phyloP scores from a whole-genome alignment of 2,329 filamentous ascomycete species.

The Monosporascus sp. region DNA sequence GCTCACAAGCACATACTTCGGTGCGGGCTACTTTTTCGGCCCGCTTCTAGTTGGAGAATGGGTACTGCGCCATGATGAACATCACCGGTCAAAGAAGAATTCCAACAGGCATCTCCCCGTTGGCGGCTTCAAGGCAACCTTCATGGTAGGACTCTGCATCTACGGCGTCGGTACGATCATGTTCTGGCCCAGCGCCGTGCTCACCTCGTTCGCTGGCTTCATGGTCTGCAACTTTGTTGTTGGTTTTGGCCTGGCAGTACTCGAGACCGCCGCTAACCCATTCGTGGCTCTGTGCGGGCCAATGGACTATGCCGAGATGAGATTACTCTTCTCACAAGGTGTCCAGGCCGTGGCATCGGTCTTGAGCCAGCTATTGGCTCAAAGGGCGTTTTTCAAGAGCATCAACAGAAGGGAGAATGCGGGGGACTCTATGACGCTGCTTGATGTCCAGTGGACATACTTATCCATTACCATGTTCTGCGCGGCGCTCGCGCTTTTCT shows the following conservation, averaged over 20 bases:
- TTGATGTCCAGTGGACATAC: conserved; percentile 81
- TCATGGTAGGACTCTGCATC: conserved; percentile 70
- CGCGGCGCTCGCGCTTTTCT: conserved; percentile 62
- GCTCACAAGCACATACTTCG: conserved; percentile 66
- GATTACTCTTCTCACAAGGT: conserved; percentile 70
- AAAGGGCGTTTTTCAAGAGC: conserved; percentile 66
- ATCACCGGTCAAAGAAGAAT: conserved; percentile 42
- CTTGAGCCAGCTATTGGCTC: conserved; percentile 65
- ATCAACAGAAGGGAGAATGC: conserved; percentile 34
- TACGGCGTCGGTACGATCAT: conserved; percentile 76
- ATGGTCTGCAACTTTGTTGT: conserved; percentile 70
- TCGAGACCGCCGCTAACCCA: conserved; percentile 78
- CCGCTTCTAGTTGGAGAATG: conserved; percentile 65
- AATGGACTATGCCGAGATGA: conserved; percentile 65
- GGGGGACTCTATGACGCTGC: conserved; percentile 45
- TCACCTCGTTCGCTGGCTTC: conserved; percentile 72
- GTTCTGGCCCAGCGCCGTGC: conserved; percentile 77
- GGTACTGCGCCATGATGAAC: conserved; percentile 64
- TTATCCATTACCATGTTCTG: conserved; percentile 74
- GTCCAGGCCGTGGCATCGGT: conserved; percentile 73
- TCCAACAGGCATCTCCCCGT: conserved; percentile 34
- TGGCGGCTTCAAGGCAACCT: conserved; percentile 72
- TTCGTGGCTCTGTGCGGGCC: conserved; percentile 70
- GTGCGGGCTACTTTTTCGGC: conserved; percentile 63
- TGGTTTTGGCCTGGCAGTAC: conserved; percentile 68